phyloP scores from a whole-genome alignment of 1,284 basidiomycete genomes.

The Trametes hirsuta region DNA sequence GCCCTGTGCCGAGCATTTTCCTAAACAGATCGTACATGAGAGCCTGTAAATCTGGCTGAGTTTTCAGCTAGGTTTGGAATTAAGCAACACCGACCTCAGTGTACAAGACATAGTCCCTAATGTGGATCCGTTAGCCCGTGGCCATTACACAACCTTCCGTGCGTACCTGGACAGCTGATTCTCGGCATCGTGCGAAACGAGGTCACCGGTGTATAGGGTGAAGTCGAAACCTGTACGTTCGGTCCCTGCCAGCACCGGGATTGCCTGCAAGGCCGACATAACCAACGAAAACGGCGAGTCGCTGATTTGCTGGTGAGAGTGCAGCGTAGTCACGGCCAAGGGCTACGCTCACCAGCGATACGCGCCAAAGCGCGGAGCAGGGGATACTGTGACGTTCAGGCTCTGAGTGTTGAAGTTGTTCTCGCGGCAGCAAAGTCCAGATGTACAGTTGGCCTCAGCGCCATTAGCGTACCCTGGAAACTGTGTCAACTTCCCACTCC shows the following conservation, averaged over 20 bases:
- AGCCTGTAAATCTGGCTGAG: slow-evolving; percentile 43
- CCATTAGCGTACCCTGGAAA: slow-evolving; percentile 67
- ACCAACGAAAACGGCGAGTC: slow-evolving; percentile 73
- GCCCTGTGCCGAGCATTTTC: slow-evolving; percentile 60
- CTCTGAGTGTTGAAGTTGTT: slow-evolving; percentile 56
- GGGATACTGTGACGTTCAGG: slow-evolving; percentile 51
- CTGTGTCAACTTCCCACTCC: not conserved
- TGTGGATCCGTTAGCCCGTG: not conserved
- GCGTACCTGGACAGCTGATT: slow-evolving; percentile 63
- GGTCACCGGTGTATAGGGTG: slow-evolving; percentile 76
- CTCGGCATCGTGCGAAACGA: slow-evolving; percentile 72
- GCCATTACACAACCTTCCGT: not conserved
- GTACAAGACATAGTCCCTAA: slow-evolving; percentile 24
- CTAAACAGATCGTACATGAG: slow-evolving; percentile 70
- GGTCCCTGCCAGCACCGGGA: slow-evolving; percentile 70
- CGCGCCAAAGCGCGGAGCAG: slow-evolving; percentile 70
- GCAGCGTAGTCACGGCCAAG: not conserved
- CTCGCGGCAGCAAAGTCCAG: slow-evolving; percentile 72
- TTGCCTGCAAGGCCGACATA: slow-evolving; percentile 65
- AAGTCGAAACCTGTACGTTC: slow-evolving; percentile 63
- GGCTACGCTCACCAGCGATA: slow-evolving; percentile 53
- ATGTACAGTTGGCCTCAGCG: slow-evolving; percentile 74
- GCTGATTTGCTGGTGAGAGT: slow-evolving; percentile 40
- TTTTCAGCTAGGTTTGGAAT: not conserved
- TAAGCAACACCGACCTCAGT: slow-evolving; percentile 13